Conservation (phyloP, 495 filamentous ascomycete species). For the Jackrogersella minutella region DNA sequence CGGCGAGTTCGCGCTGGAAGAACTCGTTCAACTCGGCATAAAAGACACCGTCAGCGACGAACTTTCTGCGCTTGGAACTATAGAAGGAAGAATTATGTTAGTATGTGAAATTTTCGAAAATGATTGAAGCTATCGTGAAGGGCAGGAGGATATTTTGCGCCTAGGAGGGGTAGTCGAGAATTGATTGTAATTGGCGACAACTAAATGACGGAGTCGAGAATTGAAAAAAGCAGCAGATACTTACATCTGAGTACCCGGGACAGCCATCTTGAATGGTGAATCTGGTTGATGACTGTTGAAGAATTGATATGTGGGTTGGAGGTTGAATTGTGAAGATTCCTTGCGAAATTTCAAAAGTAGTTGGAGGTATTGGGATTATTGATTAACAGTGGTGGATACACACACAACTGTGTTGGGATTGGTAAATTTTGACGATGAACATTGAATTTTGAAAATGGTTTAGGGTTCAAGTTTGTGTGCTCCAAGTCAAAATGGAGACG, state of each 20-base stretch:
- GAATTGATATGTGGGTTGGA: slow-evolving; percentile 22
- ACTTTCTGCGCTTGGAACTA: slow-evolving; percentile 98
- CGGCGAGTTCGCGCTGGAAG: slow-evolving; percentile 99
- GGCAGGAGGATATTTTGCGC: background rate
- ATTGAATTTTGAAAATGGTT: slow-evolving; percentile 41
- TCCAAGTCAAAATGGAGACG: background rate
- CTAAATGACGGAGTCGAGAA: background rate
- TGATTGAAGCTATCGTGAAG: slow-evolving; percentile 8
- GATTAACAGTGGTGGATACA: slow-evolving; percentile 31
- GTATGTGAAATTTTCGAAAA: background rate
- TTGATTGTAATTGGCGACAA: background rate
- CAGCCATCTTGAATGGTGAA: slow-evolving; percentile 58
- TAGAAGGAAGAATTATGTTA: slow-evolving; percentile 25
- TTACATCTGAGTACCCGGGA: slow-evolving; percentile 64
- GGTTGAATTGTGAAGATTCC: slow-evolving; percentile 29
- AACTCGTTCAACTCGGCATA: slow-evolving; percentile 99
- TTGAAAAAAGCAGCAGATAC: slow-evolving; percentile 34
- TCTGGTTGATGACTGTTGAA: slow-evolving; percentile 40
- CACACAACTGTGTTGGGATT: too few relatives aligned
- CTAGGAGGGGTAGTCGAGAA: slow-evolving; percentile 5
- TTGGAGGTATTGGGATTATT: slow-evolving; percentile 31
- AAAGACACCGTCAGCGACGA: slow-evolving; percentile 99
- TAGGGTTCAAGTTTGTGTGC: slow-evolving; percentile 47
- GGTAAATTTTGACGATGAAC: too few relatives aligned
- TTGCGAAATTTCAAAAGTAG: slow-evolving; percentile 32